Conservation (phyloP, 768 basidiomycete genomes). For the Auricularia cornea region DNA sequence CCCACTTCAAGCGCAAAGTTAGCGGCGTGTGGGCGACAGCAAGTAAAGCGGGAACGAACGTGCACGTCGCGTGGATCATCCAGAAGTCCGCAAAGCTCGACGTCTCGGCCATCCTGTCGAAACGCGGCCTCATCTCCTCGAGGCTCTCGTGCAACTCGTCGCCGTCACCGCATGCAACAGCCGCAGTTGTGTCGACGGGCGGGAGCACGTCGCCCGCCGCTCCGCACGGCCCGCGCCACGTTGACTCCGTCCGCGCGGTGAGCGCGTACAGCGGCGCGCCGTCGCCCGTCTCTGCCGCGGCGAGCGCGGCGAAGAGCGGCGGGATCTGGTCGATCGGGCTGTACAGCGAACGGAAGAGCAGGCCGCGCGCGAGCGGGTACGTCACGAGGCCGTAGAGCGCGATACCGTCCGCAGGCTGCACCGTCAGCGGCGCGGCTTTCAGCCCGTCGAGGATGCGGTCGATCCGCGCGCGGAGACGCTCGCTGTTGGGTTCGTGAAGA, state of each 20-base stretch:
- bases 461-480: background rate
- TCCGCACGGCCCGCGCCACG: background rate
- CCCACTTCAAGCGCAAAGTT: constrained; percentile 1
- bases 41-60: background rate
- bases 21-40: background rate
- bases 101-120: background rate
- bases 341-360: constrained; percentile 11
- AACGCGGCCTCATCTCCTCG: constrained; percentile 3
- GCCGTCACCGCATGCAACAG: constrained; percentile 10
- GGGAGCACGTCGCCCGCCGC: background rate
- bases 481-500: constrained; percentile 14
- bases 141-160: constrained; percentile 5
- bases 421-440: constrained; percentile 15
- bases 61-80: background rate
- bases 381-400: constrained; percentile 18
- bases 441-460: constrained; percentile 10
- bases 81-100: constrained; percentile 11
- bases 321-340: background rate
- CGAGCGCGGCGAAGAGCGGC: constrained; percentile 1
- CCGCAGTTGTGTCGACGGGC: background rate
- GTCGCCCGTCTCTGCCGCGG: background rate
- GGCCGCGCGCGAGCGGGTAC: constrained; percentile 12
- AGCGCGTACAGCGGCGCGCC: constrained; percentile 1
- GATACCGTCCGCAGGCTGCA: constrained; percentile 4
- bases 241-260: background rate